Evolutionary conservation across 2,329 filamentous ascomycete genomes (phyloP), one percentile per base, ranked within the genome.

Genomic region (Metarhizium robertsii): DNA sequence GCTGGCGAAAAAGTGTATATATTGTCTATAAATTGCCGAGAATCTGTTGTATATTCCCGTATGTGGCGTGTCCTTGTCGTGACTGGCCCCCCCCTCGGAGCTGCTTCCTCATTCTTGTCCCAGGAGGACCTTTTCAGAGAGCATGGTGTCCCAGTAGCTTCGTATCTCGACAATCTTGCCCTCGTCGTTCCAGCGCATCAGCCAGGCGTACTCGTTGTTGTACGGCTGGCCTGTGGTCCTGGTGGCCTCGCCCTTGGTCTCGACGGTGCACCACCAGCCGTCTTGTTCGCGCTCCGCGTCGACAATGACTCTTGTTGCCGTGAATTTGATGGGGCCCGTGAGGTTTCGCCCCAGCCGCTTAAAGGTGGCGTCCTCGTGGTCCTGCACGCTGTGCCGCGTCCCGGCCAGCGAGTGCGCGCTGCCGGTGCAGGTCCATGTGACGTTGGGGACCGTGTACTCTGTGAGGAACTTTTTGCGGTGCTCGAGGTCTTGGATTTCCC

Each of bases 151-250:
- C 20, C 61, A 62, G 45, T 65, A 65, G 38, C 61, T 63, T 36
- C 60, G 55, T 13, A 65, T 55, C 56, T 65, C 62, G 14, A 58
- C 63, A 42, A 64, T 61, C 53, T 55, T 61, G 42, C 62, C 63
- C 40, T 63, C 56, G 4, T 53, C 56, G 45, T 62, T 55, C 58
- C 60, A 66, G 42, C 62, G 55, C 53, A 59, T 62, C 47, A 64
- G 53, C 62, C 61, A 62, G 8, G 60, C 18, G 47, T 64, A 64
- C 54, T 64, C 63, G 36, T 66, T 62, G 53, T 62, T 58, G 47
- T 65, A 65, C 13, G 53, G 32, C 53, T 59, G 40, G 14, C 62
- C 62, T 7, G 55, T 58, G 38, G 54, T 59, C 30, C 61, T 55
- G 45, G 55, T 60, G 18, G 63, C 59, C 50, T 62, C 58, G 5